Evolutionary conservation across 306 rosid genomes (phyloP).

Genomic region (Gleditsia sinensis): DNA sequence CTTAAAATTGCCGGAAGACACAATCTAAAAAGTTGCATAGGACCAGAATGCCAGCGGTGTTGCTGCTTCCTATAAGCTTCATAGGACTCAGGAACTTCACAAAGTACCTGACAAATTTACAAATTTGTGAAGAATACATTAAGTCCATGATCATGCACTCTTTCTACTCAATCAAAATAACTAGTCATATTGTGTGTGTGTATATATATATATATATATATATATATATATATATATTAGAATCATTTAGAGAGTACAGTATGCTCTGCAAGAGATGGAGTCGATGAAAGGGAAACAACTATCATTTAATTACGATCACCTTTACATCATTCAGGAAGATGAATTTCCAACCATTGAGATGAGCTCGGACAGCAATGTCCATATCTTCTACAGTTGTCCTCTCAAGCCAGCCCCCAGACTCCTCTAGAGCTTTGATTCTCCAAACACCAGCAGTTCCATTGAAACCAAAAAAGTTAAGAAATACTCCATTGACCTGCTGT

Average conservation of each 20-base stretch:
- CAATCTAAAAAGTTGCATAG: conserved; percentile 92
- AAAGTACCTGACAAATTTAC: conserved; percentile 64
- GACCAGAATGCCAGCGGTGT: conserved; percentile 99
- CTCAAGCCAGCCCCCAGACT: conserved; percentile 96
- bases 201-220: too few relatives aligned
- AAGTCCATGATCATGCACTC: background rate
- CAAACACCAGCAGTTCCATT: conserved; percentile 99
- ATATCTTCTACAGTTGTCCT: conserved; percentile 96
- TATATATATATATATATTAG: background rate
- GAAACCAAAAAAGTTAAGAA: conserved; percentile 91
- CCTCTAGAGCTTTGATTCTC: conserved; percentile 94
- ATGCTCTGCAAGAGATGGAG: conserved; percentile 25
- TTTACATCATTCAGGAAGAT: conserved; percentile 85
- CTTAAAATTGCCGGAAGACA: conserved; percentile 82
- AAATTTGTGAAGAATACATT: background rate
- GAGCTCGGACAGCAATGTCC: conserved; percentile 98
- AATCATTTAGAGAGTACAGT: background rate
- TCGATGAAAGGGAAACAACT: background rate
- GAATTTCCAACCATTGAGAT: conserved; percentile 95
- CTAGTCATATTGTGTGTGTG: conserved; percentile 14
- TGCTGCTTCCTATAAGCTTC: conserved; percentile 98
- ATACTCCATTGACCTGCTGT: conserved; percentile 92
- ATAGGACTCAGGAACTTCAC: conserved; percentile 95
- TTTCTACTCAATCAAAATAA: conserved; percentile 1
- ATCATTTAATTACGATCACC: conserved; percentile 50